Base-by-base conservation (phyloP, 78 protist genomes). In the Dictyostelium brefeldianum region DNA sequence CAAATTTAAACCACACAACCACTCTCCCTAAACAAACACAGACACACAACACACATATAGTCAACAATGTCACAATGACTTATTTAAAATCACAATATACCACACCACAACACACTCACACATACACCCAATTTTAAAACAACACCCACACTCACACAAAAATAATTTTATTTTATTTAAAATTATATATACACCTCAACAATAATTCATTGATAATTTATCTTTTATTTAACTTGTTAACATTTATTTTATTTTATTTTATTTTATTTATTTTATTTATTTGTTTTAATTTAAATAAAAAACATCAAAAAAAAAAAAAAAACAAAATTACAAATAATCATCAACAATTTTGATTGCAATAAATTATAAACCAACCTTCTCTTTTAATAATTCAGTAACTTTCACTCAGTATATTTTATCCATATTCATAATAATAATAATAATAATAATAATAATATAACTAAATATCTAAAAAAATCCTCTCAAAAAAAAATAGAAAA, bases 51-150 rank as follows among this genome's bases (percentile, higher is more conserved):
- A 25, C 27, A 25, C n/a, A 62, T 62, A 14, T 62, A 62, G 70
- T 62, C 70, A 62, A 62, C 70, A 62, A 62, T 62, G 70, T 62
- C 70, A 62, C 70, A 62, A 62, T 62, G 70, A 62, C 70, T 62
- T 31, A 36, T 36, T 36, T 36, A 36, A 36, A 36, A 36, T 10
- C 70, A 25, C 31, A 62, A 22, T 22, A 0, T 22, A 2, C n/a
- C 31, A 59, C 29, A 57, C 29, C 29, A 20, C 29, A 57, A 57
- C 12, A 9, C 59, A 18, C 70, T 9, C 27, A 57, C 27, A 57
- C 64, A 6, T 27, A 56, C 70, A 62, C 70, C 70, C 31, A 62
- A 57, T 22, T 62, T 62, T 62, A 62, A 62, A 62, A 62, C 70
- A 62, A 62, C 43, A 36, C 43, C 1, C 43, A 36, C n/a, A n/a